Conservation (phyloP, 2,329 filamentous ascomycete species). For the Scytalidium sp. region DNA sequence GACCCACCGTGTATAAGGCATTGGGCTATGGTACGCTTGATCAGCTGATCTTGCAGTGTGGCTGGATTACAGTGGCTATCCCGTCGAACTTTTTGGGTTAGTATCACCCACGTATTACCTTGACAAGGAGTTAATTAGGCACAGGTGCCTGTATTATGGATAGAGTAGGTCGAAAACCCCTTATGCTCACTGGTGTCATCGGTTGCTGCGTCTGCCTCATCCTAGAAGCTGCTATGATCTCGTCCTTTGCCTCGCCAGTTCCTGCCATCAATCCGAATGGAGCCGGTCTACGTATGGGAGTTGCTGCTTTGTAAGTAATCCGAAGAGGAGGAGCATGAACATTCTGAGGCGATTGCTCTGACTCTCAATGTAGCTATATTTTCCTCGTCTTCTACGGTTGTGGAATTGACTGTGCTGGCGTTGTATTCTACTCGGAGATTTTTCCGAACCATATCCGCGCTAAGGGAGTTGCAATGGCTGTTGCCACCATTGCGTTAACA, state of each 20-base stretch:
- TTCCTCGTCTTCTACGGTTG: conserved; percentile 4
- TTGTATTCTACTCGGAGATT: conserved; percentile 3
- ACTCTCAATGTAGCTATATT: no score
- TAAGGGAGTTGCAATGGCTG: conserved; percentile 1
- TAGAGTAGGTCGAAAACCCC: neutral
- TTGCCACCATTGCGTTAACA: neutral
- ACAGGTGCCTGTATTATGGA: conserved; percentile 3
- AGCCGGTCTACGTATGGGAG: neutral
- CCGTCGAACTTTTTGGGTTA: neutral
- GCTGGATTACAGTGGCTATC: neutral
- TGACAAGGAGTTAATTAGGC: no score
- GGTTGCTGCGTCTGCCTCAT: conserved; percentile 1
- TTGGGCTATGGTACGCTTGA: neutral
- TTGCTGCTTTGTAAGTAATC: no score
- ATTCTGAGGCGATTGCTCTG: no score
- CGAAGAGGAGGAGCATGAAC: no score
- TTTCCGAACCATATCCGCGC: conserved; percentile 6
- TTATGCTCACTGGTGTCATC: conserved; percentile 3
- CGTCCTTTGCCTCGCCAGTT: neutral
- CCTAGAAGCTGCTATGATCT: conserved; percentile 6
- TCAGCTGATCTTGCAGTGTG: neutral
- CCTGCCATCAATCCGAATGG: no score
- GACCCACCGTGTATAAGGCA: conserved; percentile 5
- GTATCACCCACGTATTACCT: no score
- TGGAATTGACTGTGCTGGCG: conserved; percentile 1